Evolutionary conservation across 495 filamentous ascomycete genomes (phyloP).

Genomic region (Aspergillus baeticus): DNA sequence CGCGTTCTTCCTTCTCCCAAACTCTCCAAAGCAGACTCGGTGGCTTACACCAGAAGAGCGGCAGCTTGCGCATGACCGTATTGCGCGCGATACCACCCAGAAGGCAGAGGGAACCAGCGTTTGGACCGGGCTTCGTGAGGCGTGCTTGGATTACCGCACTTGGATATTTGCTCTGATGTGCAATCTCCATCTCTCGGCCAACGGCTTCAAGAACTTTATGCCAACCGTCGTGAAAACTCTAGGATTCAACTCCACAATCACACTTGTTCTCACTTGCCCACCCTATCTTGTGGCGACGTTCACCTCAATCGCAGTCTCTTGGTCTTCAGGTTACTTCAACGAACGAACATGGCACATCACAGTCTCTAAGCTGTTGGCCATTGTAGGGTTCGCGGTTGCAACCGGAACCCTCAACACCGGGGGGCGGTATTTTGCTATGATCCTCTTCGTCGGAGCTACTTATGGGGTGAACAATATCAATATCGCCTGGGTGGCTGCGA

Average conservation of each 20-base stretch:
- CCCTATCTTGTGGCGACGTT: conserved; percentile 50
- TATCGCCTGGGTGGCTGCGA: conserved; percentile 53
- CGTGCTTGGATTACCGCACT: conserved; percentile 33
- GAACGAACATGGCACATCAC: conserved; percentile 50
- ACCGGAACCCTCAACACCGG: conserved; percentile 37
- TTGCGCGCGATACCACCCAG: conserved; percentile 20
- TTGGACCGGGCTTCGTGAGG: conserved; percentile 36
- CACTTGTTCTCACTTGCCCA: conserved; percentile 53
- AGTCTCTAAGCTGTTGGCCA: conserved; percentile 31
- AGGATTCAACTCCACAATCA: conserved; percentile 41
- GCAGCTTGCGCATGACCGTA: conserved; percentile 32
- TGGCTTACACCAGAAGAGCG: conserved; percentile 39
- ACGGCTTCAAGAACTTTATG: conserved; percentile 52
- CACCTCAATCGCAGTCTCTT: conserved; percentile 41
- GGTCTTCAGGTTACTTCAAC: conserved; percentile 43
- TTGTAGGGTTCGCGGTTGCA: conserved; percentile 40
- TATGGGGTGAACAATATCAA: conserved; percentile 52
- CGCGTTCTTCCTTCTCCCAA: conserved; percentile 39
- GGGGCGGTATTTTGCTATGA: conserved; percentile 52
- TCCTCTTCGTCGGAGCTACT: conserved; percentile 49
- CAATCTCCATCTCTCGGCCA: conserved; percentile 30
- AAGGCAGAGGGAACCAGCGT: conserved; percentile 14
- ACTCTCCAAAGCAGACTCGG: conserved; percentile 48
- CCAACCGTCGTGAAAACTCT: conserved; percentile 40
- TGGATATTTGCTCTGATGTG: conserved; percentile 33